Evolutionary conservation across 2,329 filamentous ascomycete species (phyloP).

Genomic region (Penicillium glabrum): DNA sequence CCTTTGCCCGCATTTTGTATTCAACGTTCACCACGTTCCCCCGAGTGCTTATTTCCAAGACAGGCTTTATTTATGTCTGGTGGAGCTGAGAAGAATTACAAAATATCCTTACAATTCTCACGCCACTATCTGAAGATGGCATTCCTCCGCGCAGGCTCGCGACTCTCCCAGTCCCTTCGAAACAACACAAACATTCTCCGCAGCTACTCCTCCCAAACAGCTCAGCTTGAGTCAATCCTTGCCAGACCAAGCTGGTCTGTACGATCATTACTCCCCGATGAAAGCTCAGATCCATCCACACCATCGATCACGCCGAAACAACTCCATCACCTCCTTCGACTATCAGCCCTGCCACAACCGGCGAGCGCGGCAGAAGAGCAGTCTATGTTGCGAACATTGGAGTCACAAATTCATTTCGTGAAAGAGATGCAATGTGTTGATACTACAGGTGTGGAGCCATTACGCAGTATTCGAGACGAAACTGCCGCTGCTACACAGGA

Average conservation of each 20-base stretch:
- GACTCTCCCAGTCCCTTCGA: slow-evolving; percentile 14
- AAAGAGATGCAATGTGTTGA: slow-evolving; percentile 77
- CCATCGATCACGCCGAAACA: slow-evolving; percentile 61
- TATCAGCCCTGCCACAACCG: slow-evolving; percentile 82
- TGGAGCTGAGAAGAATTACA: background rate
- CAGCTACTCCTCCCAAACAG: slow-evolving; percentile 24
- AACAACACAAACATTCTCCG: slow-evolving; percentile 8
- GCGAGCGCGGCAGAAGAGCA: slow-evolving; percentile 61
- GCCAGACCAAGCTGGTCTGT: slow-evolving; percentile 81
- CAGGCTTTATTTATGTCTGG: background rate
- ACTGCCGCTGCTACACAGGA: slow-evolving; percentile 41
- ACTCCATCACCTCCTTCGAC: slow-evolving; percentile 79
- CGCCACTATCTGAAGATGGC: slow-evolving; percentile 7
- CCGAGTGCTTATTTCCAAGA: background rate
- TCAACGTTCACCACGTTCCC: background rate
- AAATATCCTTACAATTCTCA: background rate
- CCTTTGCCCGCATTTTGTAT: slow-evolving; percentile 9
- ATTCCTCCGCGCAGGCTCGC: slow-evolving; percentile 14
- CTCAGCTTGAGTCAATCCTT: slow-evolving; percentile 52
- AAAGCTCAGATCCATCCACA: slow-evolving; percentile 27
- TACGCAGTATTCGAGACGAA: slow-evolving; percentile 77
- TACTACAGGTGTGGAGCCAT: slow-evolving; percentile 68
- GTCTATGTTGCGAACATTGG: slow-evolving; percentile 71
- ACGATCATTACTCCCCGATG: slow-evolving; percentile 64
- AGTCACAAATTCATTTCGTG: slow-evolving; percentile 88